These are phyloP conservation scores for Trichoderma koningii DNA, from an alignment of 2,329 filamentous ascomycete species.

Conservation along the genomic window DNA sequence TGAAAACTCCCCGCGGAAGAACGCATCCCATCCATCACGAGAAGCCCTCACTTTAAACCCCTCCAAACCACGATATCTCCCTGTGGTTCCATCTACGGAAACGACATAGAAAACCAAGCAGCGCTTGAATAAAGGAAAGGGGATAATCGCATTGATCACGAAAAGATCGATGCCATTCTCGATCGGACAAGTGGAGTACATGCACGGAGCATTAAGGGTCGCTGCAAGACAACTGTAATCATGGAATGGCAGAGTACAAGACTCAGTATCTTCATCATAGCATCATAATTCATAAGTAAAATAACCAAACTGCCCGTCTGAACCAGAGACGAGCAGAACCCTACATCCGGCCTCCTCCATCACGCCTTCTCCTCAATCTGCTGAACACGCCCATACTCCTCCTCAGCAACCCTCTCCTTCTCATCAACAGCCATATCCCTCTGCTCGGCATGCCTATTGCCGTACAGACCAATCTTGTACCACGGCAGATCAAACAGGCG, in stretches of 20 bases:
- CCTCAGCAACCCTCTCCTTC: constrained; percentile 46
- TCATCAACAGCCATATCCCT: constrained; percentile 48
- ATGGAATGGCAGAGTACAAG: too few relatives aligned
- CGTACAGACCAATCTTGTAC: constrained; percentile 68
- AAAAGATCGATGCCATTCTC: too few relatives aligned
- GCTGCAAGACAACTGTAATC: too few relatives aligned
- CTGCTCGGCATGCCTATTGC: constrained; percentile 54
- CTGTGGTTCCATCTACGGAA: background rate
- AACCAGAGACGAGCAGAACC: background rate
- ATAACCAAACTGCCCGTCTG: background rate
- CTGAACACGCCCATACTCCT: constrained; percentile 36
- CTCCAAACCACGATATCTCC: too few relatives aligned
- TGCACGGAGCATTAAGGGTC: too few relatives aligned
- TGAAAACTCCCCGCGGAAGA: too few relatives aligned
- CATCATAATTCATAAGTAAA: too few relatives aligned
- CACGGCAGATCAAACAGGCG: constrained; percentile 70
- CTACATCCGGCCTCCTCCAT: background rate
- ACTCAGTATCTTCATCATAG: too few relatives aligned
- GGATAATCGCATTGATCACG: background rate
- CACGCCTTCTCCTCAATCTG: constrained; percentile 42
- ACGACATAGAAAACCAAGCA: too few relatives aligned
- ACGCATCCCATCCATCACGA: too few relatives aligned
- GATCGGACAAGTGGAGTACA: too few relatives aligned
- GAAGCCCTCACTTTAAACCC: too few relatives aligned
- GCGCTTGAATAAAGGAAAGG: background rate